phyloP scores from a whole-genome alignment of 768 basidiomycete species.

The Tulasnella calospora region DNA sequence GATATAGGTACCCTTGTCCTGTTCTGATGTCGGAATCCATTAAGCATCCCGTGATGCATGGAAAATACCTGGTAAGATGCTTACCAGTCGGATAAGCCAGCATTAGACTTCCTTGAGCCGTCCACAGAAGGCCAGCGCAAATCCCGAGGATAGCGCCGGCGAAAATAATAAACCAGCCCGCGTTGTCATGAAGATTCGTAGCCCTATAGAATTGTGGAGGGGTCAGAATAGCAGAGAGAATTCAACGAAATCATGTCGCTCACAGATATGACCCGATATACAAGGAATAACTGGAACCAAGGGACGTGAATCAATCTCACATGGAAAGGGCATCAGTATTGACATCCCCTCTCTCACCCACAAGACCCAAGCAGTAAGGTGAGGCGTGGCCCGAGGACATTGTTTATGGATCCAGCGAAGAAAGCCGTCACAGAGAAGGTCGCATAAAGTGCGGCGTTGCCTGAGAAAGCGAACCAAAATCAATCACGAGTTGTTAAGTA shows the following conservation, averaged over 20 bases:
- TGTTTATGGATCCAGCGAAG: slow-evolving; percentile 70
- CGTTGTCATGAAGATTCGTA: slow-evolving; percentile 32
- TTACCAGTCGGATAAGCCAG: slow-evolving; percentile 65
- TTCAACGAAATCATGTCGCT: neutral
- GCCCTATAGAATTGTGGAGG: slow-evolving; percentile 33
- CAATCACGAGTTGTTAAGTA: neutral
- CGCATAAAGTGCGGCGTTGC: slow-evolving; percentile 59
- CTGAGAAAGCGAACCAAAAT: neutral
- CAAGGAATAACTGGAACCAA: slow-evolving; percentile 32
- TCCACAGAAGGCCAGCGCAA: slow-evolving; percentile 52
- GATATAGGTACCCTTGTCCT: slow-evolving; percentile 71
- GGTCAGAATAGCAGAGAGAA: slow-evolving; percentile 32
- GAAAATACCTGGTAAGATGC: neutral
- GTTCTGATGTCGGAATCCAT: slow-evolving; percentile 39
- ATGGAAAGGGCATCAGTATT: neutral
- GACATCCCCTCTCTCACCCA: slow-evolving; percentile 41
- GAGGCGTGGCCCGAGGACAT: slow-evolving; percentile 49
- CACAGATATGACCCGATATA: slow-evolving; percentile 40
- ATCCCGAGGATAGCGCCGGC: slow-evolving; percentile 50
- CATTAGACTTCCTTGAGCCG: slow-evolving; percentile 62
- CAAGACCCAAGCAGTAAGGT: slow-evolving; percentile 50
- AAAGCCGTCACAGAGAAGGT: slow-evolving; percentile 59
- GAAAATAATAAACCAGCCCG: slow-evolving; percentile 46
- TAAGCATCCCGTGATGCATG: neutral
- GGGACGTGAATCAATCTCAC: neutral